A percentile compares a stretch with the other conserved stretches of the same genome.
Evolutionary conservation across 345 rosid genomes (phyloP).

Genomic region (Noccaea bulbosa): DNA sequence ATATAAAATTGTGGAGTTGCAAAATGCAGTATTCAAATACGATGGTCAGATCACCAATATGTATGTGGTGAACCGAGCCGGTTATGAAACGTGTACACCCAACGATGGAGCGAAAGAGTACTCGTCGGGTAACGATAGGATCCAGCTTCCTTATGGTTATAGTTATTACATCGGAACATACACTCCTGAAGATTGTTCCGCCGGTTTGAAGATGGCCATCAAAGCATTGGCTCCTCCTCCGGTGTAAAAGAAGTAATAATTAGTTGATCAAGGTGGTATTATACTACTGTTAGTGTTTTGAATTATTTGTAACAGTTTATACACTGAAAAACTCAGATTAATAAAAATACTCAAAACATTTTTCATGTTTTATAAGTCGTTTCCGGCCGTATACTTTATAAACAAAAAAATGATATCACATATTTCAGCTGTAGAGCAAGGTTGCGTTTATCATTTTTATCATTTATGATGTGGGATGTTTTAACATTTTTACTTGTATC

Average conservation of each 20-base stretch:
- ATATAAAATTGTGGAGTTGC: not conserved
- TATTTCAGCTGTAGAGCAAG: too few relatives aligned
- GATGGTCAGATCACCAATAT: not conserved
- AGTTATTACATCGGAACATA: slow-evolving; percentile 25
- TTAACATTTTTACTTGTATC: too few relatives aligned
- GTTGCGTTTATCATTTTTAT: too few relatives aligned
- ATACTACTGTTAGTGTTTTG: not conserved
- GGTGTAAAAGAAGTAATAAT: not conserved
- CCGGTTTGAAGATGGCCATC: slow-evolving; percentile 29
- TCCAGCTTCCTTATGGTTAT: slow-evolving; percentile 14
- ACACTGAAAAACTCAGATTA: too few relatives aligned
- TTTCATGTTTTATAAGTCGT: too few relatives aligned
- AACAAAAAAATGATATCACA: too few relatives aligned
- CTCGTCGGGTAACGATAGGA: slow-evolving; percentile 5
- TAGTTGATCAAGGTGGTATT: not conserved
- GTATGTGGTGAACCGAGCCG: slow-evolving; percentile 22
- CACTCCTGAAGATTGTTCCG: not conserved
- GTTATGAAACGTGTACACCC: slow-evolving; percentile 13
- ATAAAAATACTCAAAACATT: too few relatives aligned
- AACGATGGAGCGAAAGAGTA: slow-evolving; percentile 11
- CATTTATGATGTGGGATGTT: too few relatives aligned
- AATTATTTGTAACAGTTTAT: too few relatives aligned
- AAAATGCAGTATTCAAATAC: slow-evolving; percentile 19
- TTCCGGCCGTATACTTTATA: too few relatives aligned
- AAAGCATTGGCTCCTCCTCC: slow-evolving; percentile 25